A percentile compares a stretch with the other conserved stretches of the same genome.
These are phyloP conservation scores for Austroboletus rostrupii DNA, from an alignment of 1,284 basidiomycete species.

Conservation along the genomic window DNA sequence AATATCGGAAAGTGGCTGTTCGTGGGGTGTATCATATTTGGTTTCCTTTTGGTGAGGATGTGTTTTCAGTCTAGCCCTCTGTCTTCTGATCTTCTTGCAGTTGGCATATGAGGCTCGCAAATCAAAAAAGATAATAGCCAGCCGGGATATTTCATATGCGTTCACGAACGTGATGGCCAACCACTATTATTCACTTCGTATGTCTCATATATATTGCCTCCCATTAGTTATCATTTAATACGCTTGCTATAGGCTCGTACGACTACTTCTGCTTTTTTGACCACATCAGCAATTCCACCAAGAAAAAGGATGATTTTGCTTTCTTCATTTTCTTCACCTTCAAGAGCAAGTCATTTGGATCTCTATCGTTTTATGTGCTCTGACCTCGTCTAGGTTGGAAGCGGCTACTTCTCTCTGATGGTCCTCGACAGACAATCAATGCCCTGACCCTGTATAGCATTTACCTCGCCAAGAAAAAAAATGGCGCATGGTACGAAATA, in stretches of 20 bases:
- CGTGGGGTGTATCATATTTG: slow-evolving; percentile 96
- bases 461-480: slow-evolving; percentile 71
- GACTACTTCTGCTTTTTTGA: slow-evolving; percentile 98
- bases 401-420: slow-evolving; percentile 87
- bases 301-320: slow-evolving; percentile 94
- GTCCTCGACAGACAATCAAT: slow-evolving; percentile 97
- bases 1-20: slow-evolving; percentile 93
- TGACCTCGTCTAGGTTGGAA: slow-evolving; percentile 76
- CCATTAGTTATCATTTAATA: neutral
- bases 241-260: slow-evolving; percentile 67
- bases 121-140: slow-evolving; percentile 88
- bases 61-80: neutral
- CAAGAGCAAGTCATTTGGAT: slow-evolving; percentile 66
- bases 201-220: slow-evolving; percentile 30
- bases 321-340: slow-evolving; percentile 99
- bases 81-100: slow-evolving; percentile 32
- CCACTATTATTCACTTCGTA: slow-evolving; percentile 89
- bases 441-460: slow-evolving; percentile 91
- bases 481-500: slow-evolving; percentile 65
- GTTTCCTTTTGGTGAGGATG: slow-evolving; percentile 79
- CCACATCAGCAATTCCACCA: slow-evolving; percentile 93
- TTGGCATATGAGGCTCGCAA: slow-evolving; percentile 91
- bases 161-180: slow-evolving; percentile 98
- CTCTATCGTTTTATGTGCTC: slow-evolving; percentile 8
- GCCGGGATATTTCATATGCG: slow-evolving; percentile 93